Percentiles rank a stretch among this genome's conserved stretches.
Conservation (phyloP, 768 basidiomycete genomes). For the Leucocoprinus birnbaumii region DNA sequence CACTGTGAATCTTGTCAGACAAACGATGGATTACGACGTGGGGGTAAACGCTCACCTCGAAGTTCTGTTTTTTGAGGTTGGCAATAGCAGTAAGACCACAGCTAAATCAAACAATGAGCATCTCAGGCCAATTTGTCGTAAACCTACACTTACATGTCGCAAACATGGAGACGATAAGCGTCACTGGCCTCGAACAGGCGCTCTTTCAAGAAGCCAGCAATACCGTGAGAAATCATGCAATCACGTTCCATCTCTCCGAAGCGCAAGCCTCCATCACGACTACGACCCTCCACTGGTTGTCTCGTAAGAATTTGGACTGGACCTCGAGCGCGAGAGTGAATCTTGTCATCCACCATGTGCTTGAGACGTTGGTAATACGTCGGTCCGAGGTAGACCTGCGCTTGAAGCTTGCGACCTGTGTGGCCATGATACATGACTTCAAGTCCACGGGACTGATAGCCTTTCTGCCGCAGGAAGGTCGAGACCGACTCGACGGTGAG, state of each 20-base stretch:
- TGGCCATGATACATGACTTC: conserved; percentile 99
- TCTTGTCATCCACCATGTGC: conserved; percentile 99
- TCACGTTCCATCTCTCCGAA: conserved; percentile 99
- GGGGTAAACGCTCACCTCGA: conserved; percentile 52
- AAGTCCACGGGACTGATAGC: conserved; percentile 95
- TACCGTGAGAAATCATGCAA: conserved; percentile 99
- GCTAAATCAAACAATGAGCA: conserved; percentile 33
- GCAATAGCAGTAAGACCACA: conserved; percentile 98
- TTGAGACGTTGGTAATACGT: conserved; percentile 99
- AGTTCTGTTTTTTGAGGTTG: conserved; percentile 98
- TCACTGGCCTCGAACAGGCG: conserved; percentile 92
- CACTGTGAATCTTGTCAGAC: conserved; percentile 43
- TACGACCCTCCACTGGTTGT: conserved; percentile 98
- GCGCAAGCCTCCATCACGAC: conserved; percentile 96
- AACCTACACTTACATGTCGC: conserved; percentile 76
- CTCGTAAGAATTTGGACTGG: conserved; percentile 97
- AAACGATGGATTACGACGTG: background rate
- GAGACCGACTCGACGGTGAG: conserved; percentile 98
- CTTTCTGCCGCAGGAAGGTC: conserved; percentile 79
- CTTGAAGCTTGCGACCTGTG: conserved; percentile 96
- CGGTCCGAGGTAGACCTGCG: conserved; percentile 97
- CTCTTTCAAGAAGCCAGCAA: conserved; percentile 97
- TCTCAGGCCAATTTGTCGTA: background rate
- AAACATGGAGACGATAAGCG: conserved; percentile 92
- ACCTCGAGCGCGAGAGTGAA: conserved; percentile 95